Base-by-base conservation (phyloP, 2,329 filamentous ascomycete species). In the Rhynchosporium agropyri region DNA sequence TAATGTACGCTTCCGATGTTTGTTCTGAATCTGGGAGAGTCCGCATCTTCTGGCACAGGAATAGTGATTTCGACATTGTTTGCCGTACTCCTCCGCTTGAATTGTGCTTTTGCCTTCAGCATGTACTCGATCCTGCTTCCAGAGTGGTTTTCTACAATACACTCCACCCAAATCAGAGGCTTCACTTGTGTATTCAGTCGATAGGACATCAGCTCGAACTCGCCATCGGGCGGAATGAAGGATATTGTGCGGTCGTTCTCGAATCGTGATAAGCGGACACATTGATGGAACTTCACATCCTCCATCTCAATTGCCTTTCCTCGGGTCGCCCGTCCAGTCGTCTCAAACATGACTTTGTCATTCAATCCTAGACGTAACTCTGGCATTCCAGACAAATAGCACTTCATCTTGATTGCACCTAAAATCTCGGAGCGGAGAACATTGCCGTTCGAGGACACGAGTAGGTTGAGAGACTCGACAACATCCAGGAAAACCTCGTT, bases 311-410 rank as follows among this genome's bases (percentile, higher is more conserved):
- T 95, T 9, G 95, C 91, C 79, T 99, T 99, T 65, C 95, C 95
- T 73, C 95, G 83, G 46, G 94, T 98, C 15, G 94, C 92, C 65
- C 95, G 85, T 33, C 95, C 95, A 0, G 95, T 99, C 3, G 92
- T 96, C 79, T 99, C 95, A 74, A 99, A 99, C 95, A 99, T 99
- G 77, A 92, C 95, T 79, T 99, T 99, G 81, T 99, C 95, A 80
- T 99, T 99, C 74, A 99, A 80, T 4, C 95, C 95, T 57, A 99
- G 79, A 33, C 95, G 89, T 73, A 99, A 79, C 79, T 99, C 95
- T 10, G 95, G 95, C 95, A 99, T 99, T 63, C 95, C 95, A 53
- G 92, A 97, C 15, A 99, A 83, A 75, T 99, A 99, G 79, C 95
- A 99, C 80, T 99, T 99, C 95, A 99, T 97, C 81, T 99, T 99